Conservation (phyloP, 2,329 filamentous ascomycete species). For the Stagonosporopsis rhizophila region DNA sequence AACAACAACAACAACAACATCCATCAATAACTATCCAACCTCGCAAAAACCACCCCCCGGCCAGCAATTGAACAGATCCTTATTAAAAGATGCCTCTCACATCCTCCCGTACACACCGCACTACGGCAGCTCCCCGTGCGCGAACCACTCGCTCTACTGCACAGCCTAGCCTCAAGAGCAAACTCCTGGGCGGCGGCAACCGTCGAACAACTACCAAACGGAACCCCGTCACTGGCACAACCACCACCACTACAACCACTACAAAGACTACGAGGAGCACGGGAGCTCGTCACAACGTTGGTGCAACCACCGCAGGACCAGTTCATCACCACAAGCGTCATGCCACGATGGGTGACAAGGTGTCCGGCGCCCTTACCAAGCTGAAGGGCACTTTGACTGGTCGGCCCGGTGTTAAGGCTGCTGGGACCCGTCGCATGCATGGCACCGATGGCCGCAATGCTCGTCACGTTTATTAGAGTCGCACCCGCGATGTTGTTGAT, state of each 20-base stretch:
- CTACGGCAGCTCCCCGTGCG: conserved; percentile 33
- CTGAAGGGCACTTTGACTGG: conserved; percentile 73
- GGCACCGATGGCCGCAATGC: conserved; percentile 73
- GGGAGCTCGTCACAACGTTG: conserved; percentile 42
- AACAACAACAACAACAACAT: background rate
- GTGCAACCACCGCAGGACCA: conserved; percentile 34
- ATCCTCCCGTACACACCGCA: conserved; percentile 32
- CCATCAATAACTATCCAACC: background rate
- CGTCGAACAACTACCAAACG: conserved; percentile 49
- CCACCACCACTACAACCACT: conserved; percentile 49
- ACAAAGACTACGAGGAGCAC: conserved; percentile 53
- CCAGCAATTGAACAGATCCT: conserved; percentile 5
- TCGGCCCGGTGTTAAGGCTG: conserved; percentile 76
- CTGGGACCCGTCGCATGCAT: conserved; percentile 75
- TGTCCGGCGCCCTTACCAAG: conserved; percentile 77
- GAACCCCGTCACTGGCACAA: conserved; percentile 35
- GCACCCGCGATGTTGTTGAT: background rate
- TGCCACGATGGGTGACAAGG: conserved; percentile 75
- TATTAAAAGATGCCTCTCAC: conserved; percentile 40
- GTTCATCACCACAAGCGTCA: conserved; percentile 71
- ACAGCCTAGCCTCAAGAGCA: conserved; percentile 61
- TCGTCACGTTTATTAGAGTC: conserved; percentile 36
- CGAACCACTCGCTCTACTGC: conserved; percentile 47
- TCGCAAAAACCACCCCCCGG: background rate
- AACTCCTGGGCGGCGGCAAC: conserved; percentile 56